A percentile compares a stretch with the other conserved stretches of the same genome.
Evolutionary conservation across 2,329 filamentous ascomycete species (phyloP).

Genomic region (Fusarium sp.): DNA sequence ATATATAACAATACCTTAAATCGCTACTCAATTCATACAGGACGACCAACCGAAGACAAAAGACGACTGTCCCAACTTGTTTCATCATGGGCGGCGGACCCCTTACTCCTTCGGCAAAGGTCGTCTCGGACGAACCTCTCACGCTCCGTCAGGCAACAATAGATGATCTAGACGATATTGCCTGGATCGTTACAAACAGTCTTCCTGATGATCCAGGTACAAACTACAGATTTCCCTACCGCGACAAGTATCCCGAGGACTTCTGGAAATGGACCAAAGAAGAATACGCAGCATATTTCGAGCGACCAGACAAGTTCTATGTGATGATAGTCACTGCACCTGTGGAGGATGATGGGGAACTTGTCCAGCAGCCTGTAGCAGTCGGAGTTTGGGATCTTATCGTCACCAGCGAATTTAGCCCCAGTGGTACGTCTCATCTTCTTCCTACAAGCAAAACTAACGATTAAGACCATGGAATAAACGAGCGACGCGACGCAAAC

Average conservation of each 20-base stretch:
- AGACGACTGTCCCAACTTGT: rapidly evolving
- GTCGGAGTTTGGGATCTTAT: background rate
- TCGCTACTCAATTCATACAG: background rate
- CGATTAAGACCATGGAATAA: constrained; percentile 4
- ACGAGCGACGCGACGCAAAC: constrained; percentile 11
- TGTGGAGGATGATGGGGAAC: background rate
- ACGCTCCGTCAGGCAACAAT: background rate
- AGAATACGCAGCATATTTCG: constrained; percentile 15
- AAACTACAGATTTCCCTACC: background rate
- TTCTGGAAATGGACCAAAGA: constrained; percentile 19
- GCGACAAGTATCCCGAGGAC: background rate
- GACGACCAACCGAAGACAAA: background rate
- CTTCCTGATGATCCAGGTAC: background rate
- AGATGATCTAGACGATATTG: background rate
- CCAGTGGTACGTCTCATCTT: background rate
- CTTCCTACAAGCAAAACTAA: background rate
- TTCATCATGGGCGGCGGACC: background rate
- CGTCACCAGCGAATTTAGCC: background rate
- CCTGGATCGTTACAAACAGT: background rate
- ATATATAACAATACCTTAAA: background rate
- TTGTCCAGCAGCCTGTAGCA: background rate
- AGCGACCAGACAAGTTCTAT: background rate
- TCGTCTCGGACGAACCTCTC: background rate
- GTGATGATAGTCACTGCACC: background rate
- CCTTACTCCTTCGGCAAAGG: background rate